Evolutionary conservation across 2,329 filamentous ascomycete species (phyloP).

Genomic region (Penicillium sp.): DNA sequence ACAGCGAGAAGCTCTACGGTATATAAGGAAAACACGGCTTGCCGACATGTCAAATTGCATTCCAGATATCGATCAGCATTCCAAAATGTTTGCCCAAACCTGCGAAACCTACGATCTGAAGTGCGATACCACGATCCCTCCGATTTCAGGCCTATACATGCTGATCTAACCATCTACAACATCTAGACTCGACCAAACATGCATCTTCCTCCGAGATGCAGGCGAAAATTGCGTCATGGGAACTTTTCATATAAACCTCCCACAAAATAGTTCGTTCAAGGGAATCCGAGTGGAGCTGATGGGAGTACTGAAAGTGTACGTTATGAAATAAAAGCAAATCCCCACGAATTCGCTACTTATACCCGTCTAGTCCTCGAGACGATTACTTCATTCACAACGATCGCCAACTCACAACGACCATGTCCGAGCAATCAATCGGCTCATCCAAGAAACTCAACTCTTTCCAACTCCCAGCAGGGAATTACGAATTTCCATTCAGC

Average conservation of each 20-base stretch:
- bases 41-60: neutral
- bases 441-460: slow-evolving; percentile 18
- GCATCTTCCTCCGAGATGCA: slow-evolving; percentile 18
- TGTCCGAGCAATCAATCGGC: slow-evolving; percentile 16
- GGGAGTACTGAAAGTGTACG: slow-evolving; percentile 23
- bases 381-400: neutral
- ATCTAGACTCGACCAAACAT: slow-evolving; percentile 20
- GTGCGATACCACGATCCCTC: neutral
- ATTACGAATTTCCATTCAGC: slow-evolving; percentile 26
- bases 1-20: neutral
- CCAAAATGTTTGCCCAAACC: neutral
- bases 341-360: neutral
- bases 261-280: slow-evolving; percentile 11
- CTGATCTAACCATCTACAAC: neutral
- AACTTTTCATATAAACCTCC: slow-evolving; percentile 12
- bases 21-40: neutral
- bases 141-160: neutral
- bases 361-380: slow-evolving; percentile 1
- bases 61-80: neutral
- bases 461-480: slow-evolving; percentile 21
- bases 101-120: neutral
- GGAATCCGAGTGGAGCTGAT: slow-evolving; percentile 19
- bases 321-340: neutral
- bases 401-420: slow-evolving; percentile 19
- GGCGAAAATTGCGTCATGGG: slow-evolving; percentile 14